Percentiles rank a stretch among this genome's conserved stretches.
Evolutionary conservation across 768 basidiomycete species (phyloP).

Genomic region (Mycena capillaripes): DNA sequence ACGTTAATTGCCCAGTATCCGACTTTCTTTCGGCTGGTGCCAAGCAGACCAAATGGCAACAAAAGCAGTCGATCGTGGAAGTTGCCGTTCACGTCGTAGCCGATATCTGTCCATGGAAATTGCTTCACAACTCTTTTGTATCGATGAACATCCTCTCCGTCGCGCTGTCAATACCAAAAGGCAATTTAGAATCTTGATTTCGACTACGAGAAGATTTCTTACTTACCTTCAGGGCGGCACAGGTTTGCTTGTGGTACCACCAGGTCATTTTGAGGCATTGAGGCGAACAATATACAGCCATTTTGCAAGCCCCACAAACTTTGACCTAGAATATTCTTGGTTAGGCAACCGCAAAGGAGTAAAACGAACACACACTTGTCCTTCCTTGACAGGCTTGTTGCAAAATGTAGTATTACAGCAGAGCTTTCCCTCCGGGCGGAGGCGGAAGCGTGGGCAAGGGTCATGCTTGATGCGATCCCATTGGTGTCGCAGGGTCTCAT

Average conservation of each 20-base stretch:
- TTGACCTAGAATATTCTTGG: background rate
- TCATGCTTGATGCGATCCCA: constrained; percentile 25
- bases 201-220: background rate
- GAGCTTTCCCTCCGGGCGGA: background rate
- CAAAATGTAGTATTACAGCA: background rate
- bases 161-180: background rate
- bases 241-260: constrained; percentile 4
- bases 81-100: background rate
- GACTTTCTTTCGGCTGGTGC: constrained; percentile 1
- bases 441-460: background rate
- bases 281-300: constrained; percentile 14
- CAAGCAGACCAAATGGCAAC: constrained; percentile 15
- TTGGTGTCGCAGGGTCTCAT: background rate
- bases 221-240: constrained; percentile 17
- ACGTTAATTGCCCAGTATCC: constrained; percentile 22
- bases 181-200: background rate
- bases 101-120: constrained; percentile 27
- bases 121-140: constrained; percentile 11
- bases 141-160: background rate
- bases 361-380: background rate
- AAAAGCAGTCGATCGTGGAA: constrained; percentile 1
- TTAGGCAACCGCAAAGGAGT: background rate
- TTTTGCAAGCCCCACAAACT: constrained; percentile 17
- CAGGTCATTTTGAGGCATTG: constrained; percentile 14
- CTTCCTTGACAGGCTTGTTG: background rate